These are phyloP conservation scores for Pestalotiopsis sp. DNA, from an alignment of 2,329 filamentous ascomycete genomes.

Conservation along the genomic window DNA sequence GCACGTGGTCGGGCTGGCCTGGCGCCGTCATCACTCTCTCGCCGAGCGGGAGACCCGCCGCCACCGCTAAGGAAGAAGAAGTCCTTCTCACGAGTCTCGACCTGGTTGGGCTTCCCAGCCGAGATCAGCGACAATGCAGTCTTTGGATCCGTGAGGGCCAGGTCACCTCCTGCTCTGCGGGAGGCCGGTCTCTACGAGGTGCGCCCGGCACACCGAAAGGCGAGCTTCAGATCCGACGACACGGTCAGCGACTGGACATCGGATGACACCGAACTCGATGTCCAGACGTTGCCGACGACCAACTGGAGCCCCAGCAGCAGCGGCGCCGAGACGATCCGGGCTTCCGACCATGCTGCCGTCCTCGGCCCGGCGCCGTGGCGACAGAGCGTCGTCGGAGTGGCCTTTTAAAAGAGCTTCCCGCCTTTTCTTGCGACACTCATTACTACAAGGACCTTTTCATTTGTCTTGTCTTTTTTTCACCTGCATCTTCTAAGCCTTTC, in stretches of 20 bases:
- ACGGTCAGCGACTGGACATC: slow-evolving; percentile 55
- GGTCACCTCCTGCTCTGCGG: slow-evolving; percentile 52
- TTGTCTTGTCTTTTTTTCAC: slow-evolving; percentile 5
- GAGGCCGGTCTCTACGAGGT: slow-evolving; percentile 64
- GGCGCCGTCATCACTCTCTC: slow-evolving; percentile 15
- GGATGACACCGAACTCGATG: slow-evolving; percentile 36
- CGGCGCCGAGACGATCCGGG: slow-evolving; percentile 45
- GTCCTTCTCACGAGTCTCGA: slow-evolving; percentile 64
- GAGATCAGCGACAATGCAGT: slow-evolving; percentile 41
- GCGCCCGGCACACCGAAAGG: slow-evolving; percentile 38
- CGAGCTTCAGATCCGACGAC: slow-evolving; percentile 49
- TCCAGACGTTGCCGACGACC: slow-evolving; percentile 49
- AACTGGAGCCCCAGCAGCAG: slow-evolving; percentile 44
- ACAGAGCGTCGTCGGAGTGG: slow-evolving; percentile 15
- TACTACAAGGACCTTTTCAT: background rate
- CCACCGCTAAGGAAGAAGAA: slow-evolving; percentile 68
- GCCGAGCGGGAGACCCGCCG: slow-evolving; percentile 40
- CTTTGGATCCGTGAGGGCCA: slow-evolving; percentile 57
- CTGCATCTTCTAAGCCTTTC: background rate
- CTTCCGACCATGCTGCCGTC: slow-evolving; percentile 35
- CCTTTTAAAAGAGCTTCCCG: slow-evolving; percentile 3
- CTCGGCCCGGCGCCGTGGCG: slow-evolving; percentile 19
- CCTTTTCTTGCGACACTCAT: background rate
- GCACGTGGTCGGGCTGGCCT: background rate
- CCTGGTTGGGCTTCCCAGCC: slow-evolving; percentile 56